phyloP scores from a whole-genome alignment of 148 eudicot genomes.

The Rheum nobile region DNA sequence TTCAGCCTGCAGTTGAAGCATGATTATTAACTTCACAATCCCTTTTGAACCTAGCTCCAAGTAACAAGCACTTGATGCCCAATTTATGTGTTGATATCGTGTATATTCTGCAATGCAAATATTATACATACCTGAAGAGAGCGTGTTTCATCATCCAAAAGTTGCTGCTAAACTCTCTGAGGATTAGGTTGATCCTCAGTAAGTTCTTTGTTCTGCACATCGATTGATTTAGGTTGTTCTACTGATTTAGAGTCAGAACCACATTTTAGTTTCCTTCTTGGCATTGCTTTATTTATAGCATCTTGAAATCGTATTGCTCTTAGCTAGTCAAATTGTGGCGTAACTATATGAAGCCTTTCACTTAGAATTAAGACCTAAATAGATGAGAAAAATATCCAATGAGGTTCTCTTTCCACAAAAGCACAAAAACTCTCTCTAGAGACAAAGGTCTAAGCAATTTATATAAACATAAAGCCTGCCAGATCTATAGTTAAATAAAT shows the following conservation, averaged over 20 bases:
- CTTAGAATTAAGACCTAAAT: conserved; percentile 84
- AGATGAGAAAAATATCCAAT: neutral
- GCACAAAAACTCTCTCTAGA: neutral
- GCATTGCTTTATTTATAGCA: conserved; percentile 56
- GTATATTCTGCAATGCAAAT: conserved; percentile 1
- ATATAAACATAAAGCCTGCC: too few species aligned
- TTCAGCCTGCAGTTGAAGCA: conserved; percentile 43
- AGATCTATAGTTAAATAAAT: too few species aligned
- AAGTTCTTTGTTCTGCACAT: conserved; percentile 32
- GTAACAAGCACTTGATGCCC: neutral
- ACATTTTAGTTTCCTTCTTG: conserved; percentile 57
- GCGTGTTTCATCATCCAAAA: conserved; percentile 85
- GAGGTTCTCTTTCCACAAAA: neutral
- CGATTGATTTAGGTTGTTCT: conserved; percentile 21
- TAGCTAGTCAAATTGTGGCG: conserved; percentile 83
- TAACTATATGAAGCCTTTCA: conserved; percentile 82
- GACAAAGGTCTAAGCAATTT: too few species aligned
- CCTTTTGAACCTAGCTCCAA: neutral
- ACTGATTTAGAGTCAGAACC: conserved; percentile 18
- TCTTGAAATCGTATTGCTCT: conserved; percentile 92
- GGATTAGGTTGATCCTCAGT: conserved; percentile 47
- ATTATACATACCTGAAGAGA: conserved; percentile 66
- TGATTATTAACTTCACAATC: neutral
- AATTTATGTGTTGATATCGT: neutral
- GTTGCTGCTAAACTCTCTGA: conserved; percentile 63